These are phyloP conservation scores for Leccinum pachyderme DNA, from an alignment of 1,284 basidiomycete species.

Conservation along the genomic window DNA sequence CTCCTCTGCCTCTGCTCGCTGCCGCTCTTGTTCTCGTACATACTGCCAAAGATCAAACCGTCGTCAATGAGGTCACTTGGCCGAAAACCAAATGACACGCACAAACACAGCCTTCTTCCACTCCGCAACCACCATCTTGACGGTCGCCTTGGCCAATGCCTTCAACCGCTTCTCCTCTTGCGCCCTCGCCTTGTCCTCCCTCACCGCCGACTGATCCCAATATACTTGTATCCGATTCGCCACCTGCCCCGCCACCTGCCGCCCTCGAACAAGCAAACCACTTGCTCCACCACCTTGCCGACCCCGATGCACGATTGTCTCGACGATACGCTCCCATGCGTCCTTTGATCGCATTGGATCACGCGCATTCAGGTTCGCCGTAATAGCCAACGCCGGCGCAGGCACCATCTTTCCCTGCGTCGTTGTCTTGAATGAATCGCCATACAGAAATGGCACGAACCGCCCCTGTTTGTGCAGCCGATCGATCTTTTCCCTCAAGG, in stretches of 20 bases:
- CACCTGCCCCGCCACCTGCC: slow-evolving; percentile 54
- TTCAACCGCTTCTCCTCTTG: slow-evolving; percentile 71
- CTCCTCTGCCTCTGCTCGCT: slow-evolving; percentile 50
- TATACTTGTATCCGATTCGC: slow-evolving; percentile 72
- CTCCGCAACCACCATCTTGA: slow-evolving; percentile 71
- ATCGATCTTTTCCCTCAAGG: slow-evolving; percentile 52
- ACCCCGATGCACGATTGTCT: slow-evolving; percentile 39
- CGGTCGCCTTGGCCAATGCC: slow-evolving; percentile 67
- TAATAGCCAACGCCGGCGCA: slow-evolving; percentile 7
- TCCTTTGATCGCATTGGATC: slow-evolving; percentile 42
- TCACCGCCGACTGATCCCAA: slow-evolving; percentile 71
- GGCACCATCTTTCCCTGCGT: slow-evolving; percentile 8
- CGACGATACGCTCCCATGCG: slow-evolving; percentile 56
- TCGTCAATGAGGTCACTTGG: not conserved
- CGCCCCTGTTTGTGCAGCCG: slow-evolving; percentile 41
- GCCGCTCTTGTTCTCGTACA: slow-evolving; percentile 31
- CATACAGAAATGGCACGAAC: slow-evolving; percentile 28
- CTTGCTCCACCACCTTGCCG: slow-evolving; percentile 36
- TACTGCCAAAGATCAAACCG: slow-evolving; percentile 15
- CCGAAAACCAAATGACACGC: slow-evolving; percentile 33
- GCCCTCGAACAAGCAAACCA: slow-evolving; percentile 39
- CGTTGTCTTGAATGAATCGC: slow-evolving; percentile 22
- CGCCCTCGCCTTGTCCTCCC: slow-evolving; percentile 60
- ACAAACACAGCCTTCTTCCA: slow-evolving; percentile 92
- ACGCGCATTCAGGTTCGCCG: slow-evolving; percentile 16